Conservation (phyloP, 2,329 filamentous ascomycete species). For the Hansfordia pulvinata region DNA sequence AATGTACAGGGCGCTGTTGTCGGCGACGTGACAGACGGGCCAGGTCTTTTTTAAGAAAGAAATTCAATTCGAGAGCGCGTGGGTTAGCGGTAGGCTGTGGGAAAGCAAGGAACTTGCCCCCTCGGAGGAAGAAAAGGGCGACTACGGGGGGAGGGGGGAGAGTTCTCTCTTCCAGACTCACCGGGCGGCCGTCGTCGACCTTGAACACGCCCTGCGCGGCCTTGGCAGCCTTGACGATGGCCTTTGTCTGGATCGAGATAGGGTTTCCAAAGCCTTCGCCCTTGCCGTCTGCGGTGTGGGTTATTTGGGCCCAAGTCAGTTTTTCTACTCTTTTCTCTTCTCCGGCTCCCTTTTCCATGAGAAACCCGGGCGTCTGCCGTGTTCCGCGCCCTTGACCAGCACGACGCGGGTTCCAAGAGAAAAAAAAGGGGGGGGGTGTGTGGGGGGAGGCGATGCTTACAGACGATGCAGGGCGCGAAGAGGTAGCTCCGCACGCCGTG, state of each 20-base stretch:
- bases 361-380: too few species aligned
- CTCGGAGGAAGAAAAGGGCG: too few species aligned
- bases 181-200: constrained; percentile 22
- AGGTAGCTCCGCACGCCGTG: constrained; percentile 33
- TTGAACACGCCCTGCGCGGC: constrained; percentile 23
- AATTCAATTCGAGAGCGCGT: not conserved
- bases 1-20: constrained; percentile 31
- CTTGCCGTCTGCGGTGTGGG: constrained; percentile 19
- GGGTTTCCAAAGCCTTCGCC: constrained; percentile 34
- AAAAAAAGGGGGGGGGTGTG: too few species aligned
- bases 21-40: constrained; percentile 37
- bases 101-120: too few species aligned
- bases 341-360: too few species aligned
- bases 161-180: too few species aligned
- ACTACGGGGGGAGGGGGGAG: too few species aligned
- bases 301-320: not conserved
- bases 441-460: constrained; percentile 16
- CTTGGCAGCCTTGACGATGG: constrained; percentile 30
- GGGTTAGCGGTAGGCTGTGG: constrained; percentile 2
- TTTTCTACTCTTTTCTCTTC: too few species aligned
- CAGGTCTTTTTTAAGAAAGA: constrained; percentile 20
- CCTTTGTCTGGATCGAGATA: constrained; percentile 36
- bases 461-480: constrained; percentile 40
- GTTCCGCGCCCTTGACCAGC: too few species aligned
- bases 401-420: too few species aligned